Evolutionary conservation across 805 yeast genomes (phyloP), one percentile per base, ranked within the genome.

Genomic region (Hanseniaspora guilliermondii): DNA sequence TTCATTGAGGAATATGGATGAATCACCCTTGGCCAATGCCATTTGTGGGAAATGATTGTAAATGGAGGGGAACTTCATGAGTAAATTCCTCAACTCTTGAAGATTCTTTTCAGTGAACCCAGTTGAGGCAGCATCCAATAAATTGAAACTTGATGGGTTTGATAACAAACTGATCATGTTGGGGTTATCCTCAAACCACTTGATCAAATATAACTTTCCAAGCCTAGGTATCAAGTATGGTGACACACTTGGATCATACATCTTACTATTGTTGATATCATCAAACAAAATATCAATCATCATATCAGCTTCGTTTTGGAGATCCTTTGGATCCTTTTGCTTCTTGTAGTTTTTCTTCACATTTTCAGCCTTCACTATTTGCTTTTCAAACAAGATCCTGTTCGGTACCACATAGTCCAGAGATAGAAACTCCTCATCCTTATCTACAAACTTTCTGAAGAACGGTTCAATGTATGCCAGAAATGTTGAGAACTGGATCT

Each of bases 401-500:
- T 78, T 75, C 4, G 86, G 83, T 6, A 82, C 61, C 36, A 83
- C 76, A 56, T 75, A 70, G 60, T 80, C 78, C 57, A 78, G 81
- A 58, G 78, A 79, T 54, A 91, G 68, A 60, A 88, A 79, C 53
- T 81, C 79, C 42, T 87, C 62, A 64, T 93, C 98, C 35, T 91
- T 96, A 57, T 85, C 95, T 17, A 75, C 71, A 60, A 78, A 86
- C 2, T 78, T 76, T 58, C 95, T 75, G 69, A 83, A 89, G 65
- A 78, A 91, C 32, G 89, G 85, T 65, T 93, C 98, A 37, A 88
- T 76, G 60, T 83, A 87, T 1, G 89, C 70, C 59, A 86, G 84
- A 65, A 86, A 93, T 0, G 98, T 89, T 12, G 85, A 75, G 65
- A 85, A 88, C 63, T 88, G 96, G 17, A 91, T 93, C 70, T 93